Conservation (phyloP, 1,284 basidiomycete species). For the Moesziomyces parantarcticus region DNA sequence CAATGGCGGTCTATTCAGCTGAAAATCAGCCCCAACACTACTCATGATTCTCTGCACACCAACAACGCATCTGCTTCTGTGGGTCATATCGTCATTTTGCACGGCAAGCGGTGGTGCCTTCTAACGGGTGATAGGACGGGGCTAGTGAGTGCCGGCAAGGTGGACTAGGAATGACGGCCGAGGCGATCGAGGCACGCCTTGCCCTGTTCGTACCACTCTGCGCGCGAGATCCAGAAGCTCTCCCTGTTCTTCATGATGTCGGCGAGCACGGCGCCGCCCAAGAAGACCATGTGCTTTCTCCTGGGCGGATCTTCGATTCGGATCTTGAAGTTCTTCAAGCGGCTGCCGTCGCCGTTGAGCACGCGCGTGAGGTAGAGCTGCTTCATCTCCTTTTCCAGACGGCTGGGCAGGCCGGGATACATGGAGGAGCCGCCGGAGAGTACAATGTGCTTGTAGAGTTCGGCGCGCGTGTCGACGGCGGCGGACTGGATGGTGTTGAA, state of each 20-base stretch:
- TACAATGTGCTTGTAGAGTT: constrained; percentile 98
- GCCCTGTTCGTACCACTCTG: constrained; percentile 67
- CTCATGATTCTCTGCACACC: no score
- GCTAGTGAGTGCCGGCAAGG: no score
- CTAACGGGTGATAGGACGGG: no score
- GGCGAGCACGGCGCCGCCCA: constrained; percentile 83
- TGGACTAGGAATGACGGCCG: constrained; percentile 57
- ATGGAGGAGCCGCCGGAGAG: constrained; percentile 92
- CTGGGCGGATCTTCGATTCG: constrained; percentile 97
- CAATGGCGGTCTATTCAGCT: no score
- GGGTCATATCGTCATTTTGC: no score
- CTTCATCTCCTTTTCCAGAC: constrained; percentile 99
- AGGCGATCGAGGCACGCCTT: constrained; percentile 61
- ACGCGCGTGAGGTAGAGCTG: constrained; percentile 93
- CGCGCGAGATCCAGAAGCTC: constrained; percentile 79
- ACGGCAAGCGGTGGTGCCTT: no score
- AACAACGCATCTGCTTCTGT: no score
- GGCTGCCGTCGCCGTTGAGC: constrained; percentile 82
- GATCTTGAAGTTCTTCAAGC: constrained; percentile 99
- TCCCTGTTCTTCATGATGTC: constrained; percentile 97
- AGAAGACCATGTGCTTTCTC: constrained; percentile 98
- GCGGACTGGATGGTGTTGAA: constrained; percentile 95
- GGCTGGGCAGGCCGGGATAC: constrained; percentile 96
- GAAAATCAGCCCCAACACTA: no score
- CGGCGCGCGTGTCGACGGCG: constrained; percentile 87